Base-by-base conservation (phyloP, 2,329 filamentous ascomycete species). In the Lecanicillium sp. region DNA sequence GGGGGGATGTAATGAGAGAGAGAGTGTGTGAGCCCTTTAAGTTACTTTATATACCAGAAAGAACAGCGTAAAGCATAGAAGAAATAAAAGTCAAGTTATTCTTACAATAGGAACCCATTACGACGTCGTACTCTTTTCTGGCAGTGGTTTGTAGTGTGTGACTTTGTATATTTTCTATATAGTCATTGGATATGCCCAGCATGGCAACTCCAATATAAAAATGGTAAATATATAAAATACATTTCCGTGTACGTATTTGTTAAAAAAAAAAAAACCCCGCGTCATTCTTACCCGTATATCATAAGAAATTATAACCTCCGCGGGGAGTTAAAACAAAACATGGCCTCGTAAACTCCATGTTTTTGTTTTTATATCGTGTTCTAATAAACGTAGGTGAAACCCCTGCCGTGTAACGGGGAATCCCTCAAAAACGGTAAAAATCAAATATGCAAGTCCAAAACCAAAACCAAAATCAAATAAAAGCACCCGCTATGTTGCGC, bases 1-100 rank as follows among this genome's bases (percentile, higher is more conserved):
- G 17, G 20, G 4, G 17, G 31, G 13, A 9, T 17, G 10, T 4
- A n/a, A 28, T n/a, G 46, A 52, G 37, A 56, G 45, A 47, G 39
- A 31, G 29, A 29, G 29, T 34, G 36, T 10, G 7, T 31, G n/a
- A 31, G n/a, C n/a, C n/a, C n/a, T 31, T 31, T 17, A 13, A n/a
- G n/a, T 31, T n/a, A 14, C n/a, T 17, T 25, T 25, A 25, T 25
- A 25, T 25, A 25, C 22, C 22, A 25, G n/a, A n/a, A n/a, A 25
- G 6, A 11, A 25, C 22, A 25, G 22, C 22, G 22, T 25, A 25
- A 25, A 6, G 22, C 22, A 11, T 25, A 25, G 22, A 25, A 11
- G 27, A 29, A 31, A 31, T 14, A 31, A 31, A 31, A 25, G 22
- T 25, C 11, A 25, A 7, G 22, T 25, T 25, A n/a, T n/a, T n/a